Evolutionary conservation across 176 grass and related monocot genomes (phyloP).

Genomic region (Hordeum vulgare): DNA sequence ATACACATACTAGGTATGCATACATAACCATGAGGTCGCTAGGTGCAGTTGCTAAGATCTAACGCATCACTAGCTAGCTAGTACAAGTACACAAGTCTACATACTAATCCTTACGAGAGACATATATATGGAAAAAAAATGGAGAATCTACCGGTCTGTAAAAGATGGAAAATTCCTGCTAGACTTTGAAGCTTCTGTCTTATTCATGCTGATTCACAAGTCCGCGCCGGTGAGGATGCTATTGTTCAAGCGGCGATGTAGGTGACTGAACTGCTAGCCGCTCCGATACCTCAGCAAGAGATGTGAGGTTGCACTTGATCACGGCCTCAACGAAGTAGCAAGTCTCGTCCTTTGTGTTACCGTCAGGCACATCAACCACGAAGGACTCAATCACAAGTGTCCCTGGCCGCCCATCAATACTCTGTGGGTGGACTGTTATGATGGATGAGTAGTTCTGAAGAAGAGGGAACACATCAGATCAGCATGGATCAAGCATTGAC

Average conservation of each 20-base stretch:
- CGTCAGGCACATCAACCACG: conserved; percentile 62
- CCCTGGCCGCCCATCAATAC: conserved; percentile 53
- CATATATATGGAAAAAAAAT: background rate
- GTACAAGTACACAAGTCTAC: conserved; percentile 30
- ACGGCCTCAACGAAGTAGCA: conserved; percentile 78
- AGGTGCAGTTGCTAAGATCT: conserved; percentile 32
- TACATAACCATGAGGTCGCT: conserved; percentile 27
- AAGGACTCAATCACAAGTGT: conserved; percentile 80
- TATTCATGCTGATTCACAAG: conserved; percentile 13
- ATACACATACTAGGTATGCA: conserved; percentile 33
- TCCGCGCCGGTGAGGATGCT: background rate
- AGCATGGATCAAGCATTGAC: conserved; percentile 24
- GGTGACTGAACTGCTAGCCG: conserved; percentile 40
- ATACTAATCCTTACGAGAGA: conserved; percentile 37
- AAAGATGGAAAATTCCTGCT: conserved; percentile 20
- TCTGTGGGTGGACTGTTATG: conserved; percentile 58
- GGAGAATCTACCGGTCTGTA: conserved; percentile 33
- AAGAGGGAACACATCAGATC: conserved; percentile 15
- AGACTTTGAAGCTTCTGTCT: conserved; percentile 44
- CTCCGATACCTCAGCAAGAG: conserved; percentile 53
- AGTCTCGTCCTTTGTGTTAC: conserved; percentile 74
- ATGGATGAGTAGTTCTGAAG: conserved; percentile 84
- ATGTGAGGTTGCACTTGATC: conserved; percentile 82
- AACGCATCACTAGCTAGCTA: conserved; percentile 29
- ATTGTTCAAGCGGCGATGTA: conserved; percentile 34